Evolutionary conservation across 345 rosid genomes (phyloP).

Genomic region (Hibiscus syriacus): DNA sequence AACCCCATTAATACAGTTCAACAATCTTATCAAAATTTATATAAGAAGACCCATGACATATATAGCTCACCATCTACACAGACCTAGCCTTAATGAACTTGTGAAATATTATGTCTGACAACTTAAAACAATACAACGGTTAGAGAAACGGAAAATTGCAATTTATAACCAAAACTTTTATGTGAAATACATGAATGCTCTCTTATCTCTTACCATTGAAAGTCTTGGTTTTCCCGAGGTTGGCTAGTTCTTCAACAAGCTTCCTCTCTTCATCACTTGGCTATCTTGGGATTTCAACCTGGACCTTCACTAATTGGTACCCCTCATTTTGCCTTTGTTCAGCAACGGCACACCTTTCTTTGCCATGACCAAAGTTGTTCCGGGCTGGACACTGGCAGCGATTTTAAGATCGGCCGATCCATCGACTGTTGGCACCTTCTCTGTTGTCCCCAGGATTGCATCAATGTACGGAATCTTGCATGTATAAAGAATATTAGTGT

Average conservation of each 20-base stretch:
- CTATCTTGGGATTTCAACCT: background rate
- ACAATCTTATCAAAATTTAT: too few relatives aligned
- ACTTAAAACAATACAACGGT: too few relatives aligned
- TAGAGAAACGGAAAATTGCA: too few relatives aligned
- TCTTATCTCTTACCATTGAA: slow-evolving; percentile 7
- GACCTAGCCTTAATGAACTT: background rate
- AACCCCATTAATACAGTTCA: too few relatives aligned
- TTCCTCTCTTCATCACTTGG: background rate
- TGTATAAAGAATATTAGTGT: slow-evolving; percentile 26
- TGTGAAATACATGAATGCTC: too few relatives aligned
- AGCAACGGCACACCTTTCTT: slow-evolving; percentile 16
- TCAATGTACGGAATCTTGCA: slow-evolving; percentile 38
- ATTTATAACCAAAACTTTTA: background rate
- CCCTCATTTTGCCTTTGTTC: background rate
- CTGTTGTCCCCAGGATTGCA: slow-evolving; percentile 33
- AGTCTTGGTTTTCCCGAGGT: slow-evolving; percentile 30
- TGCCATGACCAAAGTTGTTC: slow-evolving; percentile 31
- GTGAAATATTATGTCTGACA: background rate
- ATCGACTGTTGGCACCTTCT: slow-evolving; percentile 36
- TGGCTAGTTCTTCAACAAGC: slow-evolving; percentile 31
- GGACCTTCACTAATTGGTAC: background rate
- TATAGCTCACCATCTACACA: background rate
- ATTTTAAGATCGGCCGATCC: slow-evolving; percentile 34
- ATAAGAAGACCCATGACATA: too few relatives aligned
- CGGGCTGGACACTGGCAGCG: slow-evolving; percentile 32